Conservation (phyloP, 2,329 filamentous ascomycete genomes). For the Sphaerulina musiva region DNA sequence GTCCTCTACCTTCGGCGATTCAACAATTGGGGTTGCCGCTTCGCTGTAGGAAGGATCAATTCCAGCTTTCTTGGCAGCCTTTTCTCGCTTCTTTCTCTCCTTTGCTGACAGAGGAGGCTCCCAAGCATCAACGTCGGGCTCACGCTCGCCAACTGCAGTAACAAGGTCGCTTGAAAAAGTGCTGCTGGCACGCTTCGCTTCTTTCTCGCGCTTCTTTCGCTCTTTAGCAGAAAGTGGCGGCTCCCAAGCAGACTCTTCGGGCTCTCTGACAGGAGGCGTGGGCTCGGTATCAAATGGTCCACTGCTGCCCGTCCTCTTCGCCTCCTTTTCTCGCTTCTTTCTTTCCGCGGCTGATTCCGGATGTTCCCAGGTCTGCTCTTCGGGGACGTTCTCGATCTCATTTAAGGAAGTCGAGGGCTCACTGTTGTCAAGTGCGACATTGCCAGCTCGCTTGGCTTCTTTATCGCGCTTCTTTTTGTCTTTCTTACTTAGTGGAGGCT, state of each 20-base stretch:
- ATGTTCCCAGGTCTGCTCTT: neutral
- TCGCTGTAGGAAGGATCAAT: slow-evolving; percentile 11
- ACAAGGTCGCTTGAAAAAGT: slow-evolving; percentile 14
- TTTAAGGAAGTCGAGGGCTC: slow-evolving; percentile 14
- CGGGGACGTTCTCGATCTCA: neutral
- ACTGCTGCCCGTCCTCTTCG: slow-evolving; percentile 23
- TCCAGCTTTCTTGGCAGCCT: slow-evolving; percentile 31
- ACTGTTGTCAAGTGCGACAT: slow-evolving; percentile 9
- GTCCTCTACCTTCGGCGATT: slow-evolving; percentile 6
- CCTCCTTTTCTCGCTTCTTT: slow-evolving; percentile 36
- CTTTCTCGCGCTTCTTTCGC: slow-evolving; percentile 43
- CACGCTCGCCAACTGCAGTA: slow-evolving; percentile 7
- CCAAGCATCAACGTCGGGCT: slow-evolving; percentile 25
- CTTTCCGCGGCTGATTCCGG: slow-evolving; percentile 4
- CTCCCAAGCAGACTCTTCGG: slow-evolving; percentile 29
- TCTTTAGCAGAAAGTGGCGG: slow-evolving; percentile 33
- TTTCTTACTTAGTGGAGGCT: slow-evolving; percentile 30
- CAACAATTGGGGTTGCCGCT: slow-evolving; percentile 8
- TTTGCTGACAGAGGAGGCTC: slow-evolving; percentile 33
- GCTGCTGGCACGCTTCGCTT: slow-evolving; percentile 27
- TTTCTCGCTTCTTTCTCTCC: slow-evolving; percentile 43
- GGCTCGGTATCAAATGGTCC: slow-evolving; percentile 13
- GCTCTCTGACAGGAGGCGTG: neutral
- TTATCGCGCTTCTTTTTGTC: slow-evolving; percentile 34
- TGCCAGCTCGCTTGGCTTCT: slow-evolving; percentile 31